Base-by-base conservation (phyloP, 2,329 filamentous ascomycete genomes). In the Chaetomiaceae sp. region DNA sequence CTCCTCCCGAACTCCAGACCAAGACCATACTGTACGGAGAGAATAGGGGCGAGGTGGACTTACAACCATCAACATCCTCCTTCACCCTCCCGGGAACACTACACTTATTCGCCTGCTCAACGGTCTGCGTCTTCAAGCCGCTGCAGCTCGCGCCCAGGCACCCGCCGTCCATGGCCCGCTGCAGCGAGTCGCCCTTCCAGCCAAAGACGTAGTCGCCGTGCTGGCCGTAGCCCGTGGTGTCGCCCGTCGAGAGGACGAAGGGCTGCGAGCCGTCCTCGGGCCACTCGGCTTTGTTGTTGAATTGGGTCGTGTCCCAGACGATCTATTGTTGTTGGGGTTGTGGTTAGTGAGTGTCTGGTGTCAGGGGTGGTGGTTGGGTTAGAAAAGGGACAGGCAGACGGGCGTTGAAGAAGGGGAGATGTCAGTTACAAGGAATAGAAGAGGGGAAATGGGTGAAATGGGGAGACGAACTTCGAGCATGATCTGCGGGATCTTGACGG, bases 401-500 rank as follows among this genome's bases (percentile, higher is more conserved):
- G n/a, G n/a, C n/a, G n/a, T n/a, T n/a, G n/a, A n/a, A n/a, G n/a
- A n/a, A n/a, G n/a, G n/a, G n/a, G n/a, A n/a, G n/a, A n/a, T n/a
- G n/a, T n/a, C n/a, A n/a, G n/a, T n/a, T n/a, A n/a, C n/a, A n/a
- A n/a, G n/a, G n/a, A n/a, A n/a, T n/a, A n/a, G n/a, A n/a, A n/a
- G n/a, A n/a, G n/a, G n/a, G n/a, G n/a, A n/a, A n/a, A n/a, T n/a
- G 27, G 25, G 12, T 14, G 23, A 31, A 9, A 5, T 12, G 17
- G 22, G 5, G 22, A 19, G 19, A 3, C 34, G n/a, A 40, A 59
- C 58, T 61, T 75, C 73, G 53, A 72, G 71, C 72, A 75, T 75
- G 14, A 75, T 55, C 62, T 76, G 73, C 12, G 74, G 73, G 47
- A 75, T 69, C 47, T 69, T 65, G 23, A 75, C 67, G 0, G 72